phyloP scores from a whole-genome alignment of 805 yeast genomes.

The Candida railenensis region DNA sequence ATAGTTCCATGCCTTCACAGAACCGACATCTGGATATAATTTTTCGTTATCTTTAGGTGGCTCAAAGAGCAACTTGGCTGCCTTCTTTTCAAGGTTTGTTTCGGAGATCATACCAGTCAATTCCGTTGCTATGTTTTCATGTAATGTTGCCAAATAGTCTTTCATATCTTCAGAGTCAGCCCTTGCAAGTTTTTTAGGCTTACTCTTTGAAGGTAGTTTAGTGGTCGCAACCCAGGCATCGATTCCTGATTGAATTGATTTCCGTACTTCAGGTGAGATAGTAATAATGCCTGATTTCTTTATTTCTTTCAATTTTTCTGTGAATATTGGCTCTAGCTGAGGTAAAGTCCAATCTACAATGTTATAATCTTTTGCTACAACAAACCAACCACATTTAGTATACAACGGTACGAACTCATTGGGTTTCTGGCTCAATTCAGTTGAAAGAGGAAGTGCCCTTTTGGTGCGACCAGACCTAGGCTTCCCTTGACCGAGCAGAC shows the following conservation, averaged over 20 bases:
- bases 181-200: background rate
- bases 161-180: background rate
- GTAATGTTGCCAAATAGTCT: background rate
- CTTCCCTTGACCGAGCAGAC: background rate
- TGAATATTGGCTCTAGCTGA: conserved; percentile 5
- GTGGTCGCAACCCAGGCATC: background rate
- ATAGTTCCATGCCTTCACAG: conserved; percentile 8
- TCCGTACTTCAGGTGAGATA: background rate
- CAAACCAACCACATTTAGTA: conserved; percentile 23
- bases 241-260: background rate
- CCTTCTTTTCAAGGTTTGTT: background rate
- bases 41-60: conserved; percentile 7
- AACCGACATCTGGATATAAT: conserved; percentile 12
- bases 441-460: background rate
- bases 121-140: background rate
- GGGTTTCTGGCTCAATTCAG: conserved; percentile 5
- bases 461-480: background rate
- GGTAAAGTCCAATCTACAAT: conserved; percentile 18
- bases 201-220: background rate
- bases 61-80: background rate
- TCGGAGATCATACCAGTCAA: background rate
- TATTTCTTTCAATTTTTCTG: background rate
- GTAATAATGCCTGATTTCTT: background rate
- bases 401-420: conserved; percentile 11
- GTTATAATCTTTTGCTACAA: conserved; percentile 14